Evolutionary conservation across 1,284 basidiomycete species (phyloP), one percentile per base, ranked within the genome.

Genomic region (Marasmius fiardii): DNA sequence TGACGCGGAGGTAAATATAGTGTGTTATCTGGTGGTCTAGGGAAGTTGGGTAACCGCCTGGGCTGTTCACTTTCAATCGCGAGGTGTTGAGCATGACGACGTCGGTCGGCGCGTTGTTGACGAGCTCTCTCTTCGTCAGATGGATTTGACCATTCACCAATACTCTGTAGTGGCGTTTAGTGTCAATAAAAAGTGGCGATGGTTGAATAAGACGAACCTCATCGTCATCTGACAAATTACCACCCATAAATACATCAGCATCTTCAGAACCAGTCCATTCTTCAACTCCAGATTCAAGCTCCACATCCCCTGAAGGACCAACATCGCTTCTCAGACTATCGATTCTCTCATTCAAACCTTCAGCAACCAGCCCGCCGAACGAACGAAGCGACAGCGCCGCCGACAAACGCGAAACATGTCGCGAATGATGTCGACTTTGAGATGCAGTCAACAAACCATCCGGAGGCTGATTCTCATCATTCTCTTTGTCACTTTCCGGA

Each of bases 111-210:
- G 41, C 88, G 81, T 33, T 80, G 71, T 60, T 85, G 83, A 26
- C 89, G 81, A 2, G 86, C 90, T 34, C 85, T 78, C 66, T 92
- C 90, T 69, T 92, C 90, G 63, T 92, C 90, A 12, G 90, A 92
- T 18, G 90, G 90, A 64, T 92, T 92, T n/a, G 90, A 92, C 81
- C 82, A 92, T 73, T 92, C 90, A 28, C 88, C 90, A 51, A 90
- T 86, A 62, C 88, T 91, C 85, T 89, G 73, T 34, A 12, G 41
- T 48, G 28, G 54, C 12, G 43, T 53, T 52, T 33, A 43, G 49
- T 11, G 39, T 64, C 55, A 43, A 54, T 31, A 10, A 4, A 31
- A 10, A 44, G 54, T 56, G 51, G 50, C 18, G 44, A 31, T 28
- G 31, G 48, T 54, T 59, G 35, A 58, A 53, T 12, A 23, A 47